Conservation (phyloP, 345 rosid species). For the Nephelium lappaceum region DNA sequence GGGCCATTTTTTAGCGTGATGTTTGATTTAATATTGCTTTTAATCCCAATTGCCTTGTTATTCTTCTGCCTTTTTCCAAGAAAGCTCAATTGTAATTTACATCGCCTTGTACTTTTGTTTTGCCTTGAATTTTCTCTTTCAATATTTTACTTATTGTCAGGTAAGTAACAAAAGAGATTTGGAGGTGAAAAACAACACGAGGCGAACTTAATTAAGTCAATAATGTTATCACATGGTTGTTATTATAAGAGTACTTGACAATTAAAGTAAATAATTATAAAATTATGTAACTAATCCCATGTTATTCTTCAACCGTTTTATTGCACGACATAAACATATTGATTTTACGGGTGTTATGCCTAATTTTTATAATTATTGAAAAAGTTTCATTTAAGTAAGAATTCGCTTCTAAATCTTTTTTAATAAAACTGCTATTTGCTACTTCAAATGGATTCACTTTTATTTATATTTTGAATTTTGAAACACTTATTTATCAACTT, state of each 20-base stretch:
- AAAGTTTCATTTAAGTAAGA: neutral
- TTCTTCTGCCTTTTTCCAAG: neutral
- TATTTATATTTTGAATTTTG: no score
- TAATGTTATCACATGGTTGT: neutral
- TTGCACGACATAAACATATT: neutral
- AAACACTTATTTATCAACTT: no score
- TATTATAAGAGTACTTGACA: neutral
- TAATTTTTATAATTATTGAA: neutral
- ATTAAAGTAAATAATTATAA: neutral
- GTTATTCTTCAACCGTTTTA: neutral
- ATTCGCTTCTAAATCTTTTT: neutral
- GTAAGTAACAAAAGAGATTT: no score
- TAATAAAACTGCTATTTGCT: no score
- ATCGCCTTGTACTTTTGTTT: neutral
- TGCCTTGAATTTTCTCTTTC: neutral
- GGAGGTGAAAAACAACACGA: no score
- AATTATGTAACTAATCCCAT: no score
- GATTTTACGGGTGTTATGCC: neutral
- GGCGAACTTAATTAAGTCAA: neutral
- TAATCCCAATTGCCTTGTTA: neutral
- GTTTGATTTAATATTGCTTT: neutral
- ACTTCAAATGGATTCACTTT: no score
- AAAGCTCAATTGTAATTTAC: neutral
- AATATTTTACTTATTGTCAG: no score
- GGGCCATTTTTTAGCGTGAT: no score